phyloP scores from a whole-genome alignment of 352 stramenopile species.

The Thalassiosira pacifica region DNA sequence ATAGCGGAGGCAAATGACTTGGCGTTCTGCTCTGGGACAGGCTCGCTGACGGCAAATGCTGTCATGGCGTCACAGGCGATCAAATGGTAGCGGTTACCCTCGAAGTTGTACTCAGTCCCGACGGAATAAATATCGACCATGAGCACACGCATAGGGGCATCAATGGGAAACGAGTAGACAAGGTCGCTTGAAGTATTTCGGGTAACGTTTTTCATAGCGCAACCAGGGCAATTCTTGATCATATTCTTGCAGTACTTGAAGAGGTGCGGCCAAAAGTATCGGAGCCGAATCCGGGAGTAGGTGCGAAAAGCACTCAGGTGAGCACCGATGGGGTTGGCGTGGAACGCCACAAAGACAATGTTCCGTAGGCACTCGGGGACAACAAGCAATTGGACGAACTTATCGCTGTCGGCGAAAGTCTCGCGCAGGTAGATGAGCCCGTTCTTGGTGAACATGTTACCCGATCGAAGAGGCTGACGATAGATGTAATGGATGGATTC shows the following conservation, averaged over 20 bases:
- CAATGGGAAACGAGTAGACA: conserved; percentile 15
- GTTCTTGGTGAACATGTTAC: neutral
- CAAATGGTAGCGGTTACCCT: too few relatives aligned
- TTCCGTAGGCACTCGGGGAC: conserved; percentile 15
- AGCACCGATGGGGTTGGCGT: conserved; percentile 32
- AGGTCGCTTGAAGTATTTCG: neutral
- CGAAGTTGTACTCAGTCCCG: too few relatives aligned
- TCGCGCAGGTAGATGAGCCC: neutral
- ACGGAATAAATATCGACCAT: too few relatives aligned
- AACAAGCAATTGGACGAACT: conserved; percentile 13
- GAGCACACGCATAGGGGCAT: neutral
- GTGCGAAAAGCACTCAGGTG: conserved; percentile 19
- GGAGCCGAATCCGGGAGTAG: conserved; percentile 9
- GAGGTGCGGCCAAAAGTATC: conserved; percentile 33
- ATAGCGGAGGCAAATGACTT: too few relatives aligned
- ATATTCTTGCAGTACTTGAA: conserved; percentile 21
- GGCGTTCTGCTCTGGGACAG: neutral
- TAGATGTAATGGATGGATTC: conserved; percentile 6
- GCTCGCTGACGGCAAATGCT: neutral
- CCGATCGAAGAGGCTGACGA: neutral
- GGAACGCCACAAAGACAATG: conserved; percentile 48
- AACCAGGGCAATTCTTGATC: conserved; percentile 12
- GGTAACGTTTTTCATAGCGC: too few relatives aligned
- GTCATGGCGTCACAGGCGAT: neutral
- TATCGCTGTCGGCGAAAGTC: neutral